Conservation (phyloP, 805 yeast genomes). For the Monosporozyma aerobia region DNA sequence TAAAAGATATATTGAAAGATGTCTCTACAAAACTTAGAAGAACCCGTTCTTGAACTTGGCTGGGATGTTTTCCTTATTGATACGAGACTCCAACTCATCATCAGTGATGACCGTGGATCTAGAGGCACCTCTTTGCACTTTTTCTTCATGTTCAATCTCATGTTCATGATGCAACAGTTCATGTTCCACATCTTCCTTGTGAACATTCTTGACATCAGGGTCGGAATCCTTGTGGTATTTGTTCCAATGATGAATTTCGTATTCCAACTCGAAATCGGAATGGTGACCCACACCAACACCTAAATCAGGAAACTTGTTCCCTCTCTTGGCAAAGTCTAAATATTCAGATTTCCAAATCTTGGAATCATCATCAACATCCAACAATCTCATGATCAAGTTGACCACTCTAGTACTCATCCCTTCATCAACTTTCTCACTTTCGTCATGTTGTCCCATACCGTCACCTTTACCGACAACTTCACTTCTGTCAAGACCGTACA, state of each 20-base stretch:
- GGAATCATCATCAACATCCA: conserved; percentile 63
- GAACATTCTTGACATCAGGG: conserved; percentile 73
- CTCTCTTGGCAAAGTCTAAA: conserved; percentile 46
- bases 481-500: conserved; percentile 71
- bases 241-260: conserved; percentile 92
- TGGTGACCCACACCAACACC: conserved; percentile 94
- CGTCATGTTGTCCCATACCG: conserved; percentile 76
- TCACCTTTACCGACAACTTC: conserved; percentile 79
- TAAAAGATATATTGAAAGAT: no score
- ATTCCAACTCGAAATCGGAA: conserved; percentile 85
- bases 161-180: conserved; percentile 80
- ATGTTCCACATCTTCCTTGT: conserved; percentile 81
- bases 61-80: conserved; percentile 33
- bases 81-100: conserved; percentile 34
- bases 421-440: conserved; percentile 49
- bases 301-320: conserved; percentile 79
- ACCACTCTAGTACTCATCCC: conserved; percentile 48
- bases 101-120: conserved; percentile 31
- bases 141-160: conserved; percentile 56
- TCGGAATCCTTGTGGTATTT: conserved; percentile 66
- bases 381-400: conserved; percentile 41
- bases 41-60: conserved; percentile 28
- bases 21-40: conserved; percentile 5
- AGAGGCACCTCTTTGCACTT: conserved; percentile 29
- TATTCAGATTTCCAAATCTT: conserved; percentile 61